Conservation (phyloP, 2,329 filamentous ascomycete genomes). For the Fusarium sp. region DNA sequence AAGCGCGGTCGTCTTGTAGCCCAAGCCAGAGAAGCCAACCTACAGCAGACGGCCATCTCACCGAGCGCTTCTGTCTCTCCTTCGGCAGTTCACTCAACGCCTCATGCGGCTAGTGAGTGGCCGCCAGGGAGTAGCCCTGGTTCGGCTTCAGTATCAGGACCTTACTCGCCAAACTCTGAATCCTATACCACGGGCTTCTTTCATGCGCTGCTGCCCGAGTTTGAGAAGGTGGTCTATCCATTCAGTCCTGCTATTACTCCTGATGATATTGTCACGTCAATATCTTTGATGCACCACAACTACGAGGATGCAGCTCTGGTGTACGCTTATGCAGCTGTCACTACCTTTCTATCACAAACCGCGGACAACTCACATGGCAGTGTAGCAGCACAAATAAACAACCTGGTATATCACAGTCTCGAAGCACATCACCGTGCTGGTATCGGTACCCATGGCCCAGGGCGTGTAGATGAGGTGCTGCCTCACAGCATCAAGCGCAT, state of each 20-base stretch:
- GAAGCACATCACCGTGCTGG: conserved; percentile 50
- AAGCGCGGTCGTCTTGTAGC: conserved; percentile 40
- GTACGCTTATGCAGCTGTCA: conserved; percentile 43
- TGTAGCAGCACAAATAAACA: conserved; percentile 42
- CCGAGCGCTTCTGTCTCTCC: conserved; percentile 38
- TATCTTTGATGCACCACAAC: conserved; percentile 41
- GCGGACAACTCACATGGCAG: conserved; percentile 39
- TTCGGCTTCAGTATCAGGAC: conserved; percentile 24
- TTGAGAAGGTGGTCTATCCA: conserved; percentile 43
- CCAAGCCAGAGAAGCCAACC: conserved; percentile 38
- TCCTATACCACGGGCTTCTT: conserved; percentile 39
- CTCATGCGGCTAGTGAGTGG: conserved; percentile 33
- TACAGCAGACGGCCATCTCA: conserved; percentile 26
- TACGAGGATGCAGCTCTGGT: conserved; percentile 39
- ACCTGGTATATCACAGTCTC: conserved; percentile 47
- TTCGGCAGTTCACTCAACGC: conserved; percentile 29
- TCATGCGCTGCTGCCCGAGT: conserved; percentile 32
- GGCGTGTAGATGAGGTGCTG: conserved; percentile 56
- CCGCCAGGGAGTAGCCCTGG: conserved; percentile 34
- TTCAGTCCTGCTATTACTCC: conserved; percentile 40
- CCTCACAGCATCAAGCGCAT: conserved; percentile 59
- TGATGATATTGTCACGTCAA: conserved; percentile 35
- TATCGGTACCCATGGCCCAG: conserved; percentile 48
- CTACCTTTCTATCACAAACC: conserved; percentile 40
- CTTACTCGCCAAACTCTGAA: conserved; percentile 32